A percentile compares a stretch with the other conserved stretches of the same genome.
Conservation (phyloP, 345 rosid species). For the Corchorus olitorius region DNA sequence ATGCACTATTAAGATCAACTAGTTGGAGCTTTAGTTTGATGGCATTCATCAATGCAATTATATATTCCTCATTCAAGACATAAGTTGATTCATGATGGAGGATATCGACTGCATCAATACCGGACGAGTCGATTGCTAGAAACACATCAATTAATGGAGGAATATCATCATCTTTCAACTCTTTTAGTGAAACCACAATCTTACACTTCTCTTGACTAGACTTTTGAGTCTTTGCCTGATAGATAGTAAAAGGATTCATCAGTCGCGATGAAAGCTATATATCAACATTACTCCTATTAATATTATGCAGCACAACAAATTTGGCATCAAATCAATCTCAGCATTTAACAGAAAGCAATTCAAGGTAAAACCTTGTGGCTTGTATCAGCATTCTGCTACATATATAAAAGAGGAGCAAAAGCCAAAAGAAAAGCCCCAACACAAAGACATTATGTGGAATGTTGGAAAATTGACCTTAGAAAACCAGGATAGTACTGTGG, state of each 20-base stretch:
- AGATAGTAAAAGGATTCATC: slow-evolving; percentile 15
- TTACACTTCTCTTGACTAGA: slow-evolving; percentile 27
- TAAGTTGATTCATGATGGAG: slow-evolving; percentile 27
- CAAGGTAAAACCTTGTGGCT: not conserved
- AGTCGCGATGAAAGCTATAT: not conserved
- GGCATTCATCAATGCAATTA: slow-evolving; percentile 40
- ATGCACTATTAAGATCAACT: slow-evolving; percentile 36
- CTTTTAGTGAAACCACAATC: slow-evolving; percentile 39
- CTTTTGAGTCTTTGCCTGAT: slow-evolving; percentile 42
- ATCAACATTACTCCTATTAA: too few species aligned
- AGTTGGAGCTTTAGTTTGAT: slow-evolving; percentile 39
- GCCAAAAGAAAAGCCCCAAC: not conserved
- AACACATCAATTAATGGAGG: slow-evolving; percentile 39
- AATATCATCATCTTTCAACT: slow-evolving; percentile 41
- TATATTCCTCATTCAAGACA: slow-evolving; percentile 34
- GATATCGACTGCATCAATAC: slow-evolving; percentile 41
- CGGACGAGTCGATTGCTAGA: slow-evolving; percentile 30
- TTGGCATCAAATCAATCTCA: not conserved
- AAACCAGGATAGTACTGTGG: slow-evolving; percentile 42
- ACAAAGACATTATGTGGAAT: not conserved
- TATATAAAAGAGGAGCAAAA: not conserved
- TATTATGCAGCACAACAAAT: too few species aligned
- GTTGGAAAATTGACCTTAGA: slow-evolving; percentile 35
- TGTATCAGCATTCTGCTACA: not conserved
- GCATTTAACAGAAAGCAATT: not conserved